Evolutionary conservation across 768 basidiomycete species (phyloP).

Genomic region (Amyloporia xantha): DNA sequence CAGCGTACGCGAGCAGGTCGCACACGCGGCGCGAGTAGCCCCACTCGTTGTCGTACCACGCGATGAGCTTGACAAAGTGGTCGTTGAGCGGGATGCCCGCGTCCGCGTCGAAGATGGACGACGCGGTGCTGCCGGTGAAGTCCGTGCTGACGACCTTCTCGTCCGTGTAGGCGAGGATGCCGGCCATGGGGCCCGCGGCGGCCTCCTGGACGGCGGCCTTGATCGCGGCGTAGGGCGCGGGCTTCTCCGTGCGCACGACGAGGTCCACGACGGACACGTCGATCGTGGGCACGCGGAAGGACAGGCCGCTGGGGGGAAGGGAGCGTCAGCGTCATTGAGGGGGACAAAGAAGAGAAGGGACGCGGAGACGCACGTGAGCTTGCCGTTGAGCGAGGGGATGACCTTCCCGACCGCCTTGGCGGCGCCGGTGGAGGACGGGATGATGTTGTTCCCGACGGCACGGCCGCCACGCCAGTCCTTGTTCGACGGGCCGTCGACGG

Average conservation of each 20-base stretch:
- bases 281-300: constrained; percentile 96
- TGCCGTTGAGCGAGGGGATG: constrained; percentile 93
- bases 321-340: constrained; percentile 4
- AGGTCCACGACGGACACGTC: constrained; percentile 99
- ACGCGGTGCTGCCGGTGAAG: constrained; percentile 72
- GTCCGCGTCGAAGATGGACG: constrained; percentile 89
- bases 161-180: constrained; percentile 86
- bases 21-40: constrained; percentile 91
- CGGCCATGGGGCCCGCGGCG: constrained; percentile 60
- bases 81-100: constrained; percentile 90
- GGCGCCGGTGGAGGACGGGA: constrained; percentile 97
- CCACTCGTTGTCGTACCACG: constrained; percentile 96
- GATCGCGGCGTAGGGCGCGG: constrained; percentile 84
- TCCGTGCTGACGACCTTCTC: constrained; percentile 92
- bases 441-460: constrained; percentile 96
- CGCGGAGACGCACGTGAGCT: constrained; percentile 79
- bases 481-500: constrained; percentile 87
- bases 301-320: constrained; percentile 57
- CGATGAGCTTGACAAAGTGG: constrained; percentile 93
- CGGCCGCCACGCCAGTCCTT: constrained; percentile 99
- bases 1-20: constrained; percentile 80
- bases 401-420: constrained; percentile 99
- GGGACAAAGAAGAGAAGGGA: too few species aligned
- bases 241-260: constrained; percentile 85
- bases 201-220: constrained; percentile 80